Percentiles rank a stretch among this genome's conserved stretches.
phyloP scores from a whole-genome alignment of 1,284 basidiomycete genomes.

The Cystobasidium pallidum region DNA sequence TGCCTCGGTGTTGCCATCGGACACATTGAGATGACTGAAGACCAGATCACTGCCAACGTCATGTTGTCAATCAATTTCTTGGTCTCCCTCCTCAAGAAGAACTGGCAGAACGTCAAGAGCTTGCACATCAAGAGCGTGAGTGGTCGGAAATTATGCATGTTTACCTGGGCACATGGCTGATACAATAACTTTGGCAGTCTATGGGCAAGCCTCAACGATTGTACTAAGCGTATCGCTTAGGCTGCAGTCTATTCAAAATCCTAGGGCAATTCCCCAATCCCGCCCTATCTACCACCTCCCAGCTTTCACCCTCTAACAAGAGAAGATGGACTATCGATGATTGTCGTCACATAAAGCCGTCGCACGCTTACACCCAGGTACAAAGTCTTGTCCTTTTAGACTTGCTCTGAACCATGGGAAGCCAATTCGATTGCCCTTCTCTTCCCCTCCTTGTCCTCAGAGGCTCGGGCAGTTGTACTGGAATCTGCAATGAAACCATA shows the following conservation, averaged over 20 bases:
- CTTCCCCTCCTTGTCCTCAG: not conserved
- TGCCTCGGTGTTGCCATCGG: conserved; percentile 99
- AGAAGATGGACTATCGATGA: conserved; percentile 4
- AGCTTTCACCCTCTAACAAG: not conserved
- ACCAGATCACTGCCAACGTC: conserved; percentile 94
- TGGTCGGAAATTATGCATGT: not conserved
- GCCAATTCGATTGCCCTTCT: conserved; percentile 27
- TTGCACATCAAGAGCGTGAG: conserved; percentile 83
- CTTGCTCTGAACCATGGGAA: conserved; percentile 17
- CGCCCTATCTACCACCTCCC: not conserved
- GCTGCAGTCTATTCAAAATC: not conserved
- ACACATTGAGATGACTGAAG: conserved; percentile 96
- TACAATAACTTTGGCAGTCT: too few species aligned
- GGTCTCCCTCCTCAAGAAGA: conserved; percentile 98
- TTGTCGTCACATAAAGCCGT: conserved; percentile 43
- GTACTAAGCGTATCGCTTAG: conserved; percentile 30
- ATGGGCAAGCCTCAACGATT: conserved; percentile 42
- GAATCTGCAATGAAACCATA: conserved; percentile 19
- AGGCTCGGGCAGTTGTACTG: not conserved
- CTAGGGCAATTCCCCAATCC: not conserved
- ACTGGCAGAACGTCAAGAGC: conserved; percentile 99
- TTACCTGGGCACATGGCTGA: too few species aligned
- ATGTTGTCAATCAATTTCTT: conserved; percentile 99
- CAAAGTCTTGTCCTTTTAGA: not conserved
- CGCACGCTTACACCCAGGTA: conserved; percentile 45